Evolutionary conservation across 2,329 filamentous ascomycete species (phyloP).

Genomic region (Calycina herbarum): DNA sequence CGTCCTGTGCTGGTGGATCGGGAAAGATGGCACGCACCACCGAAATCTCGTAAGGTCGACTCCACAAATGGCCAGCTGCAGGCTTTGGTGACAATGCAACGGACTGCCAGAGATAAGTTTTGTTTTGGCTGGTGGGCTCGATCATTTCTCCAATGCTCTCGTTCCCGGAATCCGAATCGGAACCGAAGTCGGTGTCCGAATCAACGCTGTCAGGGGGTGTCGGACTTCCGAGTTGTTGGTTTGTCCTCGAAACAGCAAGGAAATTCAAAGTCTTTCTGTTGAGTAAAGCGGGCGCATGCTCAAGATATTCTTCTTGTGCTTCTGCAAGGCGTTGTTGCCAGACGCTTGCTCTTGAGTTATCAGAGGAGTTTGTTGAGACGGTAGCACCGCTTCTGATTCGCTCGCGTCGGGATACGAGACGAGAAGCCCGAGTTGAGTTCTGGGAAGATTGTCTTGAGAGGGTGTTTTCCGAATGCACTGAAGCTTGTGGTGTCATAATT

Average conservation of each 20-base stretch:
- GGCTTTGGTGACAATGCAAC: conserved; percentile 18
- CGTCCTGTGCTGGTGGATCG: conserved; percentile 32
- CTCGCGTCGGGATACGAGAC: conserved; percentile 42
- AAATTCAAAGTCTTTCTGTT: conserved; percentile 44
- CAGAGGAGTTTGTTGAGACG: conserved; percentile 37
- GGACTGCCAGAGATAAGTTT: conserved; percentile 29
- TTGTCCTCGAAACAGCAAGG: conserved; percentile 41
- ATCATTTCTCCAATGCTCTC: conserved; percentile 9
- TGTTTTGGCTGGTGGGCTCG: conserved; percentile 8
- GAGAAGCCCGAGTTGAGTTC: conserved; percentile 41
- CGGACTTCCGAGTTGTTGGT: conserved; percentile 49
- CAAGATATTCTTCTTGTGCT: conserved; percentile 47
- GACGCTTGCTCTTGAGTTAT: conserved; percentile 39
- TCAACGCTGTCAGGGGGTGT: conserved; percentile 57
- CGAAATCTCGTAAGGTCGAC: conserved; percentile 20
- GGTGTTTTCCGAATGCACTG: conserved; percentile 17
- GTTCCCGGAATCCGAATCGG: conserved; percentile 23
- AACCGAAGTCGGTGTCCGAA: conserved; percentile 36
- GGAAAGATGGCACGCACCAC: conserved; percentile 12
- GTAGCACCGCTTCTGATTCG: conserved; percentile 40
- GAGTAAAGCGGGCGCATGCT: conserved; percentile 42
- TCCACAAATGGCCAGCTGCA: conserved; percentile 32
- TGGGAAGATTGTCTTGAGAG: conserved; percentile 31
- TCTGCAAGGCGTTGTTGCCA: conserved; percentile 49
- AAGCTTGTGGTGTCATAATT: conserved; percentile 27